Base-by-base conservation (phyloP, 768 basidiomycete genomes). In the Chlorophyllum brunneum region DNA sequence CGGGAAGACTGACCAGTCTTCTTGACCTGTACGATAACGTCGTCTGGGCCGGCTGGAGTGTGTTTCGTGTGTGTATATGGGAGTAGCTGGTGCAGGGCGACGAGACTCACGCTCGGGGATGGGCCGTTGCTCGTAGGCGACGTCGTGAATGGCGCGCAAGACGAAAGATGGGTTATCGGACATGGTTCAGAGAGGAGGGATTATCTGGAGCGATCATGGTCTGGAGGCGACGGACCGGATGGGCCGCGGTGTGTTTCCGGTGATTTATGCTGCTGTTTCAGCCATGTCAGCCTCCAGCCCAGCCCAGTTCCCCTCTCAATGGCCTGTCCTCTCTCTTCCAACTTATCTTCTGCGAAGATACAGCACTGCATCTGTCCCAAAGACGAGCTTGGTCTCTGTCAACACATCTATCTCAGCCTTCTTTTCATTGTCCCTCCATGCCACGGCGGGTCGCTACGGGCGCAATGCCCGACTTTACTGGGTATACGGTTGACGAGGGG, bases 1-100 rank as follows among this genome's bases (percentile, higher is more conserved):
- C 34, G 33, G 37, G 22, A 23, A 20, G 60, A 18, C 77, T 54
- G 54, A 85, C 91, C 93, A 15, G 94, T 95, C 72, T 94, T 94
- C 72, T 92, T 93, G 36, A 98, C 87, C 60, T 88, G 76, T 29
- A 98, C 82, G 18, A 98, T 81, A 36, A 93, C 92, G 57, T 97
- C 88, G 62, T 86, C 74, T 49, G 78, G 78, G 16, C 77, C 73
- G 56, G 88, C 87, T 88, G 61, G 44, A 41, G 3, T 7, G 29
- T 4, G n/a, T 24, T 45, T 26, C 23, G 43, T 10, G 27, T 30
- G 16, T 31, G 6, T 18, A 4, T 5, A 18, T 16, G 6, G n/a
- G 27, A 4, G 15, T n/a, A 5, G 22, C 24, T 7, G 15, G 30
- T 11, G 20, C 24, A 24, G 18, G 13, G n/a, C n/a, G 18, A 15